phyloP scores from a whole-genome alignment of 2,329 filamentous ascomycete genomes.

The Hypoxylon sp. region DNA sequence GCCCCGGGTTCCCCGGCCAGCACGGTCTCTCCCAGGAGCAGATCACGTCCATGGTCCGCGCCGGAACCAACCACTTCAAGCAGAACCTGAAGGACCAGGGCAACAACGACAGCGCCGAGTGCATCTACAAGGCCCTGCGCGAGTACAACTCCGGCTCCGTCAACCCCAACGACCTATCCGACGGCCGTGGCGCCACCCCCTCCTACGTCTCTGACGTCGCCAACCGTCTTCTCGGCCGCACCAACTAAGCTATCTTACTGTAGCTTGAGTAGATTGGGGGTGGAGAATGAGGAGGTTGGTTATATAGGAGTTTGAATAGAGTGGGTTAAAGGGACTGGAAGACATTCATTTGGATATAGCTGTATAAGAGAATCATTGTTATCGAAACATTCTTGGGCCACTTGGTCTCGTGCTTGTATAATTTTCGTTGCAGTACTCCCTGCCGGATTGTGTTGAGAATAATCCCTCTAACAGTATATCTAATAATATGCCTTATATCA shows the following conservation, averaged over 20 bases:
- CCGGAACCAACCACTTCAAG: slow-evolving; percentile 52
- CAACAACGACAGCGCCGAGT: slow-evolving; percentile 48
- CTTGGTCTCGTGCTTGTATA: not conserved
- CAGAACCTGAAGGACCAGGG: slow-evolving; percentile 51
- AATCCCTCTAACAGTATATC: not conserved
- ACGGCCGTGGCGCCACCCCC: slow-evolving; percentile 55
- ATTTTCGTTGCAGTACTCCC: not conserved
- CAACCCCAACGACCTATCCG: slow-evolving; percentile 55
- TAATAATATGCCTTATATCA: not conserved
- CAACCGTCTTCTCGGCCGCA: slow-evolving; percentile 57
- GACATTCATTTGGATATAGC: slow-evolving; percentile 35
- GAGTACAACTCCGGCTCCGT: slow-evolving; percentile 60
- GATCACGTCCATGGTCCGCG: slow-evolving; percentile 55
- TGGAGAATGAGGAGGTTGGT: not conserved
- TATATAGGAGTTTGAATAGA: not conserved
- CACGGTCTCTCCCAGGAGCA: slow-evolving; percentile 53
- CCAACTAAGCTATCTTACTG: slow-evolving; percentile 45
- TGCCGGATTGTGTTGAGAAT: not conserved
- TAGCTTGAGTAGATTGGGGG: not conserved
- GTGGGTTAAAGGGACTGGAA: not conserved
- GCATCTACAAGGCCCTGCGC: slow-evolving; percentile 58
- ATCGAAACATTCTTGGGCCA: not conserved
- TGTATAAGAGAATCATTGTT: slow-evolving; percentile 22
- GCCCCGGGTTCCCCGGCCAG: slow-evolving; percentile 55
- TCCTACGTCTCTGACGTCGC: slow-evolving; percentile 59